Base-by-base conservation (phyloP, 257 asterid genomes). In the Lycium ferocissimum region DNA sequence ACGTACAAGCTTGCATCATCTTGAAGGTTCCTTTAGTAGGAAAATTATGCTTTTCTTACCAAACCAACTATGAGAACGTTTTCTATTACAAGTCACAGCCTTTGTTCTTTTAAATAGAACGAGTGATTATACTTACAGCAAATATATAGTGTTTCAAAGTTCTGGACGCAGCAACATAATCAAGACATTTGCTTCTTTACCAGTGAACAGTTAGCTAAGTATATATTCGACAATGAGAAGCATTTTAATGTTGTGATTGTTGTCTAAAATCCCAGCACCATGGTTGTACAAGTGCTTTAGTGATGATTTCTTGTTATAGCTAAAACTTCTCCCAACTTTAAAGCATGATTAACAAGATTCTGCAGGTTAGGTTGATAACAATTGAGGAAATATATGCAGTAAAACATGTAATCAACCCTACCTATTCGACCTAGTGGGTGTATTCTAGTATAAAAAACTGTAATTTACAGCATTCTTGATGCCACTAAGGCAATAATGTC, bases 391-490 rank as follows among this genome's bases (percentile, higher is more conserved):
- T 67, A 35, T 67, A 6, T 67, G 49, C 22, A 67, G 75, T 67
- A 67, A 67, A 37, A 67, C 75, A 35, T 2, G 47, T 35, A 35
- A 67, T 67, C 75, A 14, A 67, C 12, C 75, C 35, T 43, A 69
- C 22, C 7, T 3, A 22, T 2, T 69, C 6, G 53, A 69, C 76
- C 7, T 14, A 69, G 22, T 8, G 76, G 57, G 33, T 26, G 33
- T 26, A 26, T 70, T 9, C 14, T 76, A 26, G 33, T 40, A 70
- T 38, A 18, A 40, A 40, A 26, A 40, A 40, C 33, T 17, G 33
- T 40, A 70, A 9, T 38, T 38, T 70, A 70, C 79, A 70, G 82
- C 47, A 76, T 33, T 76, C 15, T 53, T 76, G 82, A 51, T 76
- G 82, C 26, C 82, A 76, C 47, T 49, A 22, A 13, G 9, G 33